Evolutionary conservation across 352 stramenopile species (phyloP).

Genomic region (Globisporangium polare): DNA sequence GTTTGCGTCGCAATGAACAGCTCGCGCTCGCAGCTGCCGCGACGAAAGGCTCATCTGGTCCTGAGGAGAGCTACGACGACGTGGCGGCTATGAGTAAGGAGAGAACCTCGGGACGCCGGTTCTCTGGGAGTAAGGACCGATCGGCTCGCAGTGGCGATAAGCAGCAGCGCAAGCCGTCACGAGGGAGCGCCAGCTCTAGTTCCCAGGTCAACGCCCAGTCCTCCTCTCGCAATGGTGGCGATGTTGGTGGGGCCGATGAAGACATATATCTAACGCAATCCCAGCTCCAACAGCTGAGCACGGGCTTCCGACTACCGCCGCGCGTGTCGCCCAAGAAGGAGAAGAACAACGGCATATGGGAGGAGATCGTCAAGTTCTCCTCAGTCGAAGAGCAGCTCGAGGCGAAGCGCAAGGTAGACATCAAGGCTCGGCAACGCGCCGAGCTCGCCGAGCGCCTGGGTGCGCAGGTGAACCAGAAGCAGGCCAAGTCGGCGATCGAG

Average conservation of each 20-base stretch:
- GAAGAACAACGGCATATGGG: constrained; percentile 77
- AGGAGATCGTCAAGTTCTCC: constrained; percentile 79
- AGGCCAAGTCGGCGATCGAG: constrained; percentile 30
- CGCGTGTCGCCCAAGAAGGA: constrained; percentile 69
- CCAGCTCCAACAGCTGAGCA: constrained; percentile 66
- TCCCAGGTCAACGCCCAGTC: not conserved
- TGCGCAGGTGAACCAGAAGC: constrained; percentile 50
- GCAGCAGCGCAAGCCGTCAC: constrained; percentile 2
- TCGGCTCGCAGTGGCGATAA: constrained; percentile 10
- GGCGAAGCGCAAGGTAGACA: constrained; percentile 33
- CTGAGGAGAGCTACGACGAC: not conserved
- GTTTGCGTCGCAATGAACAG: constrained; percentile 31
- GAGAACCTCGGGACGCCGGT: constrained; percentile 19
- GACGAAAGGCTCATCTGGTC: not conserved
- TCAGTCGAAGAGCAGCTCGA: constrained; percentile 67
- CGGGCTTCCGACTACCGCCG: constrained; percentile 58
- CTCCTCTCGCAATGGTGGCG: not conserved
- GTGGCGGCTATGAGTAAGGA: constrained; percentile 1
- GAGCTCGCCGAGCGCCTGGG: constrained; percentile 44
- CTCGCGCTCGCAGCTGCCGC: constrained; percentile 16
- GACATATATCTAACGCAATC: constrained; percentile 65
- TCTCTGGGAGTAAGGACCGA: constrained; percentile 20
- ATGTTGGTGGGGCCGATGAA: constrained; percentile 20
- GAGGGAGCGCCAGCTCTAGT: not conserved
- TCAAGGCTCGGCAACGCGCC: constrained; percentile 22